Evolutionary conservation across 2,329 filamentous ascomycete genomes (phyloP), one percentile per base, ranked within the genome.

Genomic region (Dothistroma septosporum): DNA sequence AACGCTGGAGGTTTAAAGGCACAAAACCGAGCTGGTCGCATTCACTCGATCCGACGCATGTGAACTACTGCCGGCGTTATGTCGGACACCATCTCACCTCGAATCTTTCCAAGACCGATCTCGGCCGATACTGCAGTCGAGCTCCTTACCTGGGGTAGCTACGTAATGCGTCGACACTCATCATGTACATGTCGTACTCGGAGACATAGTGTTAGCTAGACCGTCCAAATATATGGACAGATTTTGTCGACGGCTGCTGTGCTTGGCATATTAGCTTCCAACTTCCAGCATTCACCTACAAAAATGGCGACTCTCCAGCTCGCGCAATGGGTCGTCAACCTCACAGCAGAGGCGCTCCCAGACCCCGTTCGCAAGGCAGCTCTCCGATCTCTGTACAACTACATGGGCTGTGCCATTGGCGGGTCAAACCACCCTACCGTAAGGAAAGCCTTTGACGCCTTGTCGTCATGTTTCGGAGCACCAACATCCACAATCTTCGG

Each of bases 381-480:
- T 0, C 72, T 77, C 10, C 76, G 77, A 21, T 80, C 77, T 46
- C 76, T 83, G 55, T 82, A 83, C 72, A 84, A 84, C 72, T 83
- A 79, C 76, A 76, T 76, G 7, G 82, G 82, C 44, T 84, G 81
- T 64, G 77, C 80, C 28, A 77, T 84, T 21, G 80, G 79, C 5
- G 82, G 82, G 3, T 78, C 76, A 60, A 72, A 72, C 9, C 80
- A 83, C 62, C 72, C 75, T n/a, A 78, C 80, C 1, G 76, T 77
- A 21, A 65, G 64, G 2, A 78, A 75, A 61, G 75, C 77, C 11
- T 68, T 70, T 49, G 68, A 68, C 1, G 72, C 76, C 0, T 68
- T 79, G 4, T 54, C 68, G 19, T 70, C 74, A 1, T 77, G 79
- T 68, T 75, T 76, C 52, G 75, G 76, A 1, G 61, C 66, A 1